Percentiles rank a stretch among this genome's conserved stretches.
Conservation (phyloP, 179 eudicot species). For the Vitellaria paradoxa region DNA sequence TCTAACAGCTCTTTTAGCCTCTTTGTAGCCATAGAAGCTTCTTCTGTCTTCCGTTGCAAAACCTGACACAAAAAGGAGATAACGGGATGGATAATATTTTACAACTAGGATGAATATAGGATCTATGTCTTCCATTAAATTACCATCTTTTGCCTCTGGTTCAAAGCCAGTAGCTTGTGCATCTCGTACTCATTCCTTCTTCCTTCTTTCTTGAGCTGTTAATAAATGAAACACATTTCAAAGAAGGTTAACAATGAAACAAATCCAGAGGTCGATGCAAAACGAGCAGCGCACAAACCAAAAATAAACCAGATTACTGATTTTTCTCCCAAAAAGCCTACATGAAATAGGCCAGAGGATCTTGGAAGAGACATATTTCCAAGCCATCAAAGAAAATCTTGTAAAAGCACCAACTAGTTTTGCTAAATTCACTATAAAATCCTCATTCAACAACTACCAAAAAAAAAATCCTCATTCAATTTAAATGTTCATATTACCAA, state of each 20-base stretch:
- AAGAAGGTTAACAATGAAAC: background rate
- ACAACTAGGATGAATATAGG: slow-evolving; percentile 8
- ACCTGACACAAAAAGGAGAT: slow-evolving; percentile 44
- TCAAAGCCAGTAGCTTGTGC: slow-evolving; percentile 91
- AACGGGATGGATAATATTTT: background rate
- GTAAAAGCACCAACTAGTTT: background rate
- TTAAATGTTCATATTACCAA: too few relatives aligned
- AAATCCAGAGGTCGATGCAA: background rate
- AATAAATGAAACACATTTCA: slow-evolving; percentile 9
- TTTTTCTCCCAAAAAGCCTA: background rate
- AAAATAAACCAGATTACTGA: background rate
- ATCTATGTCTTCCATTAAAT: background rate
- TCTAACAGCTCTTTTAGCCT: slow-evolving; percentile 90
- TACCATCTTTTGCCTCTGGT: slow-evolving; percentile 98
- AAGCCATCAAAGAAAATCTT: background rate
- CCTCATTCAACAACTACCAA: too few relatives aligned
- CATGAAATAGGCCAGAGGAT: background rate
- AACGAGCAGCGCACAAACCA: slow-evolving; percentile 5
- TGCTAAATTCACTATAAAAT: too few relatives aligned
- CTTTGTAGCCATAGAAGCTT: slow-evolving; percentile 90
- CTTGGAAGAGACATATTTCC: background rate
- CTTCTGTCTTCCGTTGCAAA: slow-evolving; percentile 92
- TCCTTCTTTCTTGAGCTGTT: slow-evolving; percentile 97
- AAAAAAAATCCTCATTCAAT: too few relatives aligned
- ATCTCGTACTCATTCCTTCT: slow-evolving; percentile 98